These are phyloP conservation scores for Aspergillus sp. DNA, from an alignment of 2,329 filamentous ascomycete genomes.

Conservation along the genomic window DNA sequence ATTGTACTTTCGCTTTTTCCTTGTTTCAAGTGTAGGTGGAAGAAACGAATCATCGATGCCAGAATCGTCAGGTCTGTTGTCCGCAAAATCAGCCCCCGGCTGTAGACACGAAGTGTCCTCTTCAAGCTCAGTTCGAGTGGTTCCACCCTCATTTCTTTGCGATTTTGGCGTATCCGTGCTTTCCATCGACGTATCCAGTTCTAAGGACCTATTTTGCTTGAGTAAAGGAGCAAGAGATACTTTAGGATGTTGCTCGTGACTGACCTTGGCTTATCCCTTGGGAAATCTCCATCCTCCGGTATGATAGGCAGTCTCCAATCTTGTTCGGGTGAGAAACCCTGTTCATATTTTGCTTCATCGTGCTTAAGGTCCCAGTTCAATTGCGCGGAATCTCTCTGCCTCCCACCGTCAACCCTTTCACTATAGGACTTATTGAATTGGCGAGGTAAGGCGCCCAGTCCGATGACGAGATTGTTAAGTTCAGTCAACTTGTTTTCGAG, in stretches of 20 bases:
- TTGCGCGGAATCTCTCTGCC: constrained; percentile 11
- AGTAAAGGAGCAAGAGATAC: not conserved
- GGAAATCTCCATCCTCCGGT: constrained; percentile 58
- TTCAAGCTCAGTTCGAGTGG: constrained; percentile 43
- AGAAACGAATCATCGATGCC: constrained; percentile 18
- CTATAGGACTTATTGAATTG: constrained; percentile 23
- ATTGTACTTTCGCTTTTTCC: constrained; percentile 26
- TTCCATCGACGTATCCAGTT: constrained; percentile 25
- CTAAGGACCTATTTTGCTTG: constrained; percentile 30
- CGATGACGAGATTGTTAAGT: constrained; percentile 53
- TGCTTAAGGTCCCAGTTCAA: constrained; percentile 14
- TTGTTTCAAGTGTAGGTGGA: constrained; percentile 33
- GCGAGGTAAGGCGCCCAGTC: constrained; percentile 49
- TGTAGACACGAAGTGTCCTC: constrained; percentile 26
- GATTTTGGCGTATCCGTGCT: not conserved
- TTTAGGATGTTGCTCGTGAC: constrained; percentile 17
- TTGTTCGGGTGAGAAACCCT: constrained; percentile 21
- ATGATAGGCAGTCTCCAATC: constrained; percentile 56
- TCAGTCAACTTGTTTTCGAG: constrained; percentile 59
- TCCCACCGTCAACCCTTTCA: constrained; percentile 12
- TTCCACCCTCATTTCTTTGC: constrained; percentile 45
- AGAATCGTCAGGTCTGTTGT: constrained; percentile 10
- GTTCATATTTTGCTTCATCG: constrained; percentile 16
- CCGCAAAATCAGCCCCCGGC: not conserved
- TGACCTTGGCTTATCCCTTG: constrained; percentile 56